Base-by-base conservation (phyloP, 805 yeast species). In the Maudiozyma saulgeensis region DNA sequence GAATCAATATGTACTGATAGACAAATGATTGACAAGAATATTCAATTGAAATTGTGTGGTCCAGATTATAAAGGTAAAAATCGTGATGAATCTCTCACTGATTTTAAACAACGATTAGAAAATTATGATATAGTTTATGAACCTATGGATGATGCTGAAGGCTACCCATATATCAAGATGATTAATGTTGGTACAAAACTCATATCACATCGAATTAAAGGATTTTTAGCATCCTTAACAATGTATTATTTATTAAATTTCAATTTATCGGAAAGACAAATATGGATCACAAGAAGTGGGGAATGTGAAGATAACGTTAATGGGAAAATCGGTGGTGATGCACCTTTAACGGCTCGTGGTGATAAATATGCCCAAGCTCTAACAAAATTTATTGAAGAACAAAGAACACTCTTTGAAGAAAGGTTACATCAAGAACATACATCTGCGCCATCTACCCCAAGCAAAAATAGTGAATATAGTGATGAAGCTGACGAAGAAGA, bases 241-340 rank as follows among this genome's bases (percentile, higher is more conserved):
- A 87, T 90, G 41, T 91, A 87, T 62, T 93, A 88, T 70, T 70
- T 91, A 55, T 73, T 91, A 53, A 88, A 88, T 59, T 91, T 91
- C 77, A 91, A 93, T 62, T 73, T 91, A 42, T 78, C 84, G 51
- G 93, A 87, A 62, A 76, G 98, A 52, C 95, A 90, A 64, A 90
- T 91, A 47, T 91, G 96, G 89, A 84, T 91, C 53, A 83, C 97
- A 1, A 78, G 99, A 52, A 96, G 90, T 61, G 99, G 99, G 45
- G 98, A 91, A 68, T 81, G 90, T 54, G 76, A 77, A 31, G 96
- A 89, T 62, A 91, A 91, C 63, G 82, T 87, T 13, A 60, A 69
- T 46, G 98, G 98, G 4, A 74, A 80, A 48, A 88, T 91, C 56
- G 98, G 99, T 9, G 99, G 99, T 18, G 93, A 91, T 65, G 83